These are phyloP conservation scores for Lachnellula hyalina DNA, from an alignment of 2,329 filamentous ascomycete species.

Conservation along the genomic window DNA sequence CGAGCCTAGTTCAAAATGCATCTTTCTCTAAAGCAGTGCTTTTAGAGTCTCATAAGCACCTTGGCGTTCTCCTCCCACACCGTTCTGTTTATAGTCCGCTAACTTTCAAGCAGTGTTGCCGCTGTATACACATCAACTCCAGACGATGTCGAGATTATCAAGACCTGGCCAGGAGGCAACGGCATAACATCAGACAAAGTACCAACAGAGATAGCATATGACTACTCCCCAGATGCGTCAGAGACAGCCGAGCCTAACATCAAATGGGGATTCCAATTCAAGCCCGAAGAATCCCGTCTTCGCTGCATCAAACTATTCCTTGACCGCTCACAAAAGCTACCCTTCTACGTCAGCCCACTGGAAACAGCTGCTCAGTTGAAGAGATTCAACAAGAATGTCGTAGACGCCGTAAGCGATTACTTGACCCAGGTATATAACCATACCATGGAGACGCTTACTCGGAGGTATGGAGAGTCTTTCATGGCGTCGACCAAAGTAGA, in stretches of 20 bases:
- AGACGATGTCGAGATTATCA: conserved; percentile 78
- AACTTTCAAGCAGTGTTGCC: conserved; percentile 48
- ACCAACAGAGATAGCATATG: conserved; percentile 67
- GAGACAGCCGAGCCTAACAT: conserved; percentile 42
- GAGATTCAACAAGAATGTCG: conserved; percentile 68
- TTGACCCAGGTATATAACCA: conserved; percentile 70
- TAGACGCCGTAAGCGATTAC: conserved; percentile 76
- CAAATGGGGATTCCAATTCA: conserved; percentile 82
- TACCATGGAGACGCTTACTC: conserved; percentile 71
- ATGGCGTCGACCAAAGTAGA: conserved; percentile 71
- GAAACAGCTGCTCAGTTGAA: conserved; percentile 74
- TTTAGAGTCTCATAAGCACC: neutral
- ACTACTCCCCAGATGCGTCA: conserved; percentile 36
- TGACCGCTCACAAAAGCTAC: conserved; percentile 73
- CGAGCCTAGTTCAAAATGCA: neutral
- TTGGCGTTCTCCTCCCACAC: neutral
- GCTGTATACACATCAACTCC: conserved; percentile 70
- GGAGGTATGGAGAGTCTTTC: conserved; percentile 72
- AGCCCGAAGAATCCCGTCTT: conserved; percentile 67
- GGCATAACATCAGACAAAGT: conserved; percentile 87
- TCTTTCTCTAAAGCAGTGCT: neutral
- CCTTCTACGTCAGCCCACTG: conserved; percentile 72
- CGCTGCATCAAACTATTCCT: conserved; percentile 83
- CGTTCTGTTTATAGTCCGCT: conserved; percentile 4
- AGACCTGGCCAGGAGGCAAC: conserved; percentile 78